Evolutionary conservation across 2,329 filamentous ascomycete genomes (phyloP), one percentile per base, ranked within the genome.

Genomic region (Pseudofabraea citricarpa): DNA sequence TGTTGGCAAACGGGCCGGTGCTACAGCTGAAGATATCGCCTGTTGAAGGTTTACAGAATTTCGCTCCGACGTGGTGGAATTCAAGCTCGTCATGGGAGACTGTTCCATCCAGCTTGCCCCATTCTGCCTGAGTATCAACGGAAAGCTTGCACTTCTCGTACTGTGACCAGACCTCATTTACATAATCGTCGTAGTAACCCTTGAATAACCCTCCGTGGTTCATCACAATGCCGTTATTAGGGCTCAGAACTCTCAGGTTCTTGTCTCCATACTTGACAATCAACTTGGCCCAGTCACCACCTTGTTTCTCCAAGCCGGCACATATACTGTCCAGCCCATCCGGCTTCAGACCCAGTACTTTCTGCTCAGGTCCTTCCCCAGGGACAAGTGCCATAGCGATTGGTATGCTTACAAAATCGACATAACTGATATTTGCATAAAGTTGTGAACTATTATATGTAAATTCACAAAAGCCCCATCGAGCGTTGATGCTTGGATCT

Each of bases 381-480:
- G 62, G 69, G 27, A 67, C 65, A 13, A 80, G 63, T 6, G 69
- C 67, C 48, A 81, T 61, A 2, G 76, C 73, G 38, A 84, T 72
- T 16, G 83, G 81, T 52, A 84, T 58, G 53, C 70, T 69, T 47
- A 88, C 75, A 63, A 90, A 90, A 67, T 90, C 85, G 46, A 90
- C 86, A 58, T 84, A 83, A 47, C 73, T 79, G 52, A 90, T 81
- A 53, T 86, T 86, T 54, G 75, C 79, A 56, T 77, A 86, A 5
- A 85, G 63, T 62, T 85, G 71, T 16, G 62, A 56, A 24, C 62
- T 55, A 62, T 84, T 84, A 63, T 74, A 83, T 10, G 81, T 83
- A 54, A 85, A 81, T 62, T 87, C 83, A 64, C 73, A 79, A 57
- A 87, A 87, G 26, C 73, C 75, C 82, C 82, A 87, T 47, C 69